Percentiles rank a stretch among this genome's conserved stretches.
Conservation (phyloP, 1,284 basidiomycete genomes). For the Apiotrichum sp. region DNA sequence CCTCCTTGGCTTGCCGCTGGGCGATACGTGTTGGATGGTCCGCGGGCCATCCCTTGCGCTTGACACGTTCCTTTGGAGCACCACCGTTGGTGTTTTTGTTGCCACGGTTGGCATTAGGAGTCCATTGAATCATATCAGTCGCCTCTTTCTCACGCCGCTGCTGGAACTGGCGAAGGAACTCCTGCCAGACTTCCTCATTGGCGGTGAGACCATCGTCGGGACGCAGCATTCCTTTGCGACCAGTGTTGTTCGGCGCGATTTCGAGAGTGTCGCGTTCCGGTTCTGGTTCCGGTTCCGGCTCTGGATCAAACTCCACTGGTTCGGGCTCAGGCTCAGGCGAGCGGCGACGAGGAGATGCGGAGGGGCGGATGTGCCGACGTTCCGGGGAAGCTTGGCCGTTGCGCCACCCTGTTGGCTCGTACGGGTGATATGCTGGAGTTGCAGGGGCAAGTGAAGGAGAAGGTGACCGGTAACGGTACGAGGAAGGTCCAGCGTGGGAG, state of each 20-base stretch:
- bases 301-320: background rate
- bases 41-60: slow-evolving; percentile 29
- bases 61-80: slow-evolving; percentile 10
- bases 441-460: background rate
- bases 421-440: slow-evolving; percentile 1
- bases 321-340: slow-evolving; percentile 5
- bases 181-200: slow-evolving; percentile 40
- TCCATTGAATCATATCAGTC: slow-evolving; percentile 19
- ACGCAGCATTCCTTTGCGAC: slow-evolving; percentile 14
- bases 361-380: background rate
- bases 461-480: slow-evolving; percentile 1
- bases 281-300: background rate
- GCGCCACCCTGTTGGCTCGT: slow-evolving; percentile 5
- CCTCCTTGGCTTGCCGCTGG: slow-evolving; percentile 28
- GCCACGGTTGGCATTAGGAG: slow-evolving; percentile 5
- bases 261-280: background rate
- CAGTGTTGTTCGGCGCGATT: background rate
- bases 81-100: slow-evolving; percentile 6
- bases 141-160: slow-evolving; percentile 34
- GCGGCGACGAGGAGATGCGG: background rate
- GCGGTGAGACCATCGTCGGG: slow-evolving; percentile 26
- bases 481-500: background rate
- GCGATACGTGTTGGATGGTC: slow-evolving; percentile 29
- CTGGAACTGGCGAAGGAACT: slow-evolving; percentile 34
- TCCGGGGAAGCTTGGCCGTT: slow-evolving; percentile 4